These are phyloP conservation scores for Colletotrichum sp. DNA, from an alignment of 2,329 filamentous ascomycete species.

Conservation along the genomic window DNA sequence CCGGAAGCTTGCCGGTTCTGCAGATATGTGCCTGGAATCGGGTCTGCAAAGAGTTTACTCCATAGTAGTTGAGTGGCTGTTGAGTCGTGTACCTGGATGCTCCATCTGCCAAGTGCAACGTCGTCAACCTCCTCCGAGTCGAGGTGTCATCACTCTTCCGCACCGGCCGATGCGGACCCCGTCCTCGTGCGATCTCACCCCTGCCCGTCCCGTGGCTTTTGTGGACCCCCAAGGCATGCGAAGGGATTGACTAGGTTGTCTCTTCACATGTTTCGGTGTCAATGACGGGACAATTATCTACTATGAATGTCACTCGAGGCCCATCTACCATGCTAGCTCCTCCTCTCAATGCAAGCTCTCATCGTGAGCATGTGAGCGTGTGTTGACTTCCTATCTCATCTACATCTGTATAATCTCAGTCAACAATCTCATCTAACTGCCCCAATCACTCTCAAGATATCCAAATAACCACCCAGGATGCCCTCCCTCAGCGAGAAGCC, in stretches of 20 bases:
- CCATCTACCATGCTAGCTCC: background rate
- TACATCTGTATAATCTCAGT: background rate
- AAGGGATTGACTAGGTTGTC: background rate
- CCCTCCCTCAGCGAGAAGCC: conserved; percentile 29
- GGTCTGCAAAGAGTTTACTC: background rate
- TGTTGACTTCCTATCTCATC: background rate
- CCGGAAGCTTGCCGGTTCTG: background rate
- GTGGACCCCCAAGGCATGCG: conserved; percentile 7
- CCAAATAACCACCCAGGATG: background rate
- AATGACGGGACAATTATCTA: background rate
- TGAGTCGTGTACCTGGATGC: background rate
- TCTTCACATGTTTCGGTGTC: conserved; percentile 1
- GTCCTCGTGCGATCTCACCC: background rate
- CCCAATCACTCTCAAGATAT: background rate
- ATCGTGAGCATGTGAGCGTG: background rate
- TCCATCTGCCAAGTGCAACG: background rate
- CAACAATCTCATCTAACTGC: background rate
- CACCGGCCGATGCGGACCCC: conserved; percentile 3
- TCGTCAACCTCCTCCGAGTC: conserved; percentile 15
- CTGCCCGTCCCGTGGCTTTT: conserved; percentile 5
- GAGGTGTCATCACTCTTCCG: conserved; percentile 22
- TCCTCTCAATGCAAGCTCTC: background rate
- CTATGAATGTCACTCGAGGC: conserved; percentile 12
- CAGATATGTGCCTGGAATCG: background rate
- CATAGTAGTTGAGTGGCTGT: background rate